phyloP scores from a whole-genome alignment of 2,329 filamentous ascomycete species.

The Cyphellophora attinorum region DNA sequence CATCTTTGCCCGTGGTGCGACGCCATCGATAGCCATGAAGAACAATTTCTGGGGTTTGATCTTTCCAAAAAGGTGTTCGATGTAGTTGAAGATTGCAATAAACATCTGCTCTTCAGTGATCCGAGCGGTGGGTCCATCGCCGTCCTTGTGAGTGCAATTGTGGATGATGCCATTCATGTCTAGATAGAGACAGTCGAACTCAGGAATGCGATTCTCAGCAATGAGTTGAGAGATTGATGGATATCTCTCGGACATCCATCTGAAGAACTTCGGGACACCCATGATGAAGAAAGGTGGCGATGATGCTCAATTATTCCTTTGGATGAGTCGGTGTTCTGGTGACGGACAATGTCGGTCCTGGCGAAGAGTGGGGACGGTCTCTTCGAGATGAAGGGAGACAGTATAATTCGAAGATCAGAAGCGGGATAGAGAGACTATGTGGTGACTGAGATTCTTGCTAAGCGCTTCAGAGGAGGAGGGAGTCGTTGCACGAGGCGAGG shows the following conservation, averaged over 20 bases:
- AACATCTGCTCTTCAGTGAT: conserved; percentile 99
- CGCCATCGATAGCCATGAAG: conserved; percentile 99
- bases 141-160: conserved; percentile 97
- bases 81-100: conserved; percentile 99
- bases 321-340: no score
- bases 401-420: no score
- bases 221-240: conserved; percentile 97
- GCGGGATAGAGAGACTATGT: no score
- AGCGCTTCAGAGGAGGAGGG: no score
- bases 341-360: no score
- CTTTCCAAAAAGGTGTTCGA: conserved; percentile 95
- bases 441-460: no score
- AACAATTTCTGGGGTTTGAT: conserved; percentile 98
- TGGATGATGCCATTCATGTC: conserved; percentile 99
- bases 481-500: no score
- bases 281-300: conserved; percentile 30
- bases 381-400: no score
- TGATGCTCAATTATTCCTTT: no score
- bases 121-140: conserved; percentile 81
- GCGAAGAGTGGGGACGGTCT: no score
- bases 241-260: conserved; percentile 99
- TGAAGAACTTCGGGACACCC: conserved; percentile 83
- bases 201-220: conserved; percentile 95
- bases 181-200: conserved; percentile 90
- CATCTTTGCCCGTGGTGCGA: conserved; percentile 97